Evolutionary conservation across 2,329 filamentous ascomycete genomes (phyloP), one percentile per base, ranked within the genome.

Genomic region (Trichoderma sp.): DNA sequence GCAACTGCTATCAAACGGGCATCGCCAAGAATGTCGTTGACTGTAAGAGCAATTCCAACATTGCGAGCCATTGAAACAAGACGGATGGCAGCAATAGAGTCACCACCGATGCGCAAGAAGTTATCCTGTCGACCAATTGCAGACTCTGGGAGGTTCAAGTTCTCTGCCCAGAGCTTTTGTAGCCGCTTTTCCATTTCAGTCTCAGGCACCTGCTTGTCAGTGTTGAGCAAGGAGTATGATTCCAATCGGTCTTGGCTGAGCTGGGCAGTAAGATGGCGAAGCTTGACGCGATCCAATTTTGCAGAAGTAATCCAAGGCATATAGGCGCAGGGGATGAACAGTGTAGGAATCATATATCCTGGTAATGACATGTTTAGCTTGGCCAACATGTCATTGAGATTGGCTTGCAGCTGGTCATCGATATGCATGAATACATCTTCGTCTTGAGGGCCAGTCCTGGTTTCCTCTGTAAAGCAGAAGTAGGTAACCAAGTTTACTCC

Each of bases 301-400:
- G 62, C 66, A 7, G 71, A 67, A 2, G 47, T 29, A 0, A 53
- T 70, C 0, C 69, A 13, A 13, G 82, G 82, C 76, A 83, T 81
- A n/a, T 75, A 70, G 0, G 74, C 71, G 5, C 83, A 72, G 10
- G 81, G 81, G 33, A 83, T 77, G 61, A 81, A 82, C 2, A 77
- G 75, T 0, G 79, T 76, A 2, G 82, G 82, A 0, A 83, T 75
- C 81, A 83, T 83, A 72, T 83, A 83, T 33, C 71, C 72, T 3
- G 77, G 76, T 1, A 73, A 24, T 8, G 13, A 16, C 13, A 35
- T 19, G 14, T 40, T 55, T 8, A 52, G 19, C 31, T 56, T 8
- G 13, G 4, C 27, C 27, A 64, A 11, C 47, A 53, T 59, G 7
- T 53, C 3, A 21, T 2, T 13, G 2, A 69, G 43, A 7, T 57